Percentiles rank a stretch among this genome's conserved stretches.
phyloP scores from a whole-genome alignment of 2,329 filamentous ascomycete species.

The Fusarium domesticum region DNA sequence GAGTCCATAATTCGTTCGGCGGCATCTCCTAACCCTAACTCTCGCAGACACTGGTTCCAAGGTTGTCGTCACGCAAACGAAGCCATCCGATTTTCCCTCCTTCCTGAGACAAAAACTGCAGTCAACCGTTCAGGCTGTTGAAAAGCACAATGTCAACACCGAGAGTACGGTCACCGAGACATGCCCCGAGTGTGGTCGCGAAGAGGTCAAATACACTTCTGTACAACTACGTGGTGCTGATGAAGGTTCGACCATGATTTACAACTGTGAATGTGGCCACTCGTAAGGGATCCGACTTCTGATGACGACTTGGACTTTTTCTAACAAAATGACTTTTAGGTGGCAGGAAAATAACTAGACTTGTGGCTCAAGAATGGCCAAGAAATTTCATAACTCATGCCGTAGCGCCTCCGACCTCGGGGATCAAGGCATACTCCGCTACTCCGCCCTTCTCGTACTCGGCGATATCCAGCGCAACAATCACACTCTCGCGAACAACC shows the following conservation, averaged over 20 bases:
- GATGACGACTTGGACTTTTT: slow-evolving; percentile 14
- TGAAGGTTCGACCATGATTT: slow-evolving; percentile 91
- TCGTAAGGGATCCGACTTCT: slow-evolving; percentile 52
- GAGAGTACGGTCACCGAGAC: slow-evolving; percentile 65
- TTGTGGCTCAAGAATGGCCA: slow-evolving; percentile 14
- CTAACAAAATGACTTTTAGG: slow-evolving; percentile 33
- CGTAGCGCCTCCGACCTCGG: slow-evolving; percentile 51
- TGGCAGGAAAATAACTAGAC: slow-evolving; percentile 60
- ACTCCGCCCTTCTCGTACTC: slow-evolving; percentile 91
- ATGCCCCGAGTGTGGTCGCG: slow-evolving; percentile 77
- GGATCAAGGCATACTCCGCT: slow-evolving; percentile 88
- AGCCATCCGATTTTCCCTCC: slow-evolving; percentile 86
- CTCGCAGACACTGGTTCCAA: slow-evolving; percentile 67
- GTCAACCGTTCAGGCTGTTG: slow-evolving; percentile 81
- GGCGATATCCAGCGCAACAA: slow-evolving; percentile 96
- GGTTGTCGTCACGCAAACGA: slow-evolving; percentile 77
- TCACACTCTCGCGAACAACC: slow-evolving; percentile 90
- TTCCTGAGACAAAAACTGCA: slow-evolving; percentile 76
- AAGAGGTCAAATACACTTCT: slow-evolving; percentile 80
- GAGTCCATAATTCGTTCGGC: not conserved
- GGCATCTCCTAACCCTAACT: slow-evolving; percentile 13
- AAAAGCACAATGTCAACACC: slow-evolving; percentile 72
- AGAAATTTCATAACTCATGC: slow-evolving; percentile 32
- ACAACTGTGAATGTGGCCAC: slow-evolving; percentile 80
- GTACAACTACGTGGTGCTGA: slow-evolving; percentile 89